Percentiles rank a stretch among this genome's conserved stretches.
Conservation (phyloP, 1,284 basidiomycete genomes). For the Cutaneotrichosporon arboriforme region DNA sequence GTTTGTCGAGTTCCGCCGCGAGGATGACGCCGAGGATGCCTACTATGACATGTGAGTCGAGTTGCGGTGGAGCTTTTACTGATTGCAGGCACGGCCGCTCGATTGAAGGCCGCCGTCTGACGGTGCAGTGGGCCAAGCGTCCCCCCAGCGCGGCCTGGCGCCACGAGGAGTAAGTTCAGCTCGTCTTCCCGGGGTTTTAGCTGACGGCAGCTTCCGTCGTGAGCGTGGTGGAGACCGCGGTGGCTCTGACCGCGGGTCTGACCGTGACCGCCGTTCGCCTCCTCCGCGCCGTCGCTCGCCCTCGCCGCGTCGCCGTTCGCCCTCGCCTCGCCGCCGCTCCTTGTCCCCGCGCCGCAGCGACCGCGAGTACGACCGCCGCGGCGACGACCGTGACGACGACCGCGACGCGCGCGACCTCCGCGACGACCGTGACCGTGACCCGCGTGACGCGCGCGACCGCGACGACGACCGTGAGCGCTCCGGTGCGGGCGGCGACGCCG, state of each 20-base stretch:
- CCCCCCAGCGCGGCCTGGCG: slow-evolving; percentile 83
- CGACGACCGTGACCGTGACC: slow-evolving; percentile 2
- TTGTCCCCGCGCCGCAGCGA: slow-evolving; percentile 28
- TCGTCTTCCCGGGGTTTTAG: slow-evolving; percentile 13
- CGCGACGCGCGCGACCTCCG: slow-evolving; percentile 10
- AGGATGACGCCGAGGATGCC: slow-evolving; percentile 78
- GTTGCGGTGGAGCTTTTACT: not conserved
- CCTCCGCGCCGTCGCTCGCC: slow-evolving; percentile 8
- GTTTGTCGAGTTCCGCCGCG: slow-evolving; percentile 80
- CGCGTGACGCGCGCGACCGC: slow-evolving; percentile 6
- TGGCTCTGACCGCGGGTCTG: slow-evolving; percentile 8
- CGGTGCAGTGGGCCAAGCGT: slow-evolving; percentile 86
- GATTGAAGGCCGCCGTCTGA: slow-evolving; percentile 74
- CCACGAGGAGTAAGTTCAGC: slow-evolving; percentile 53
- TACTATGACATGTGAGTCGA: slow-evolving; percentile 77
- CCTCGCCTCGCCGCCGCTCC: slow-evolving; percentile 22
- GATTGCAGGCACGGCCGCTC: slow-evolving; percentile 67
- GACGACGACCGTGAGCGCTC: slow-evolving; percentile 14
- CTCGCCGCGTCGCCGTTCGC: slow-evolving; percentile 27
- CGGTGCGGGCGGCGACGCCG: too few relatives aligned
- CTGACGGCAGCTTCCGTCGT: slow-evolving; percentile 29
- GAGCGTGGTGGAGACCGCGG: slow-evolving; percentile 27
- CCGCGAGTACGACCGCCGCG: slow-evolving; percentile 26
- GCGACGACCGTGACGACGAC: slow-evolving; percentile 30
- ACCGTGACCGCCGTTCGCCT: slow-evolving; percentile 13